Base-by-base conservation (phyloP, 108 stramenopile genomes). In the Nannochloropsis gaditana region DNA sequence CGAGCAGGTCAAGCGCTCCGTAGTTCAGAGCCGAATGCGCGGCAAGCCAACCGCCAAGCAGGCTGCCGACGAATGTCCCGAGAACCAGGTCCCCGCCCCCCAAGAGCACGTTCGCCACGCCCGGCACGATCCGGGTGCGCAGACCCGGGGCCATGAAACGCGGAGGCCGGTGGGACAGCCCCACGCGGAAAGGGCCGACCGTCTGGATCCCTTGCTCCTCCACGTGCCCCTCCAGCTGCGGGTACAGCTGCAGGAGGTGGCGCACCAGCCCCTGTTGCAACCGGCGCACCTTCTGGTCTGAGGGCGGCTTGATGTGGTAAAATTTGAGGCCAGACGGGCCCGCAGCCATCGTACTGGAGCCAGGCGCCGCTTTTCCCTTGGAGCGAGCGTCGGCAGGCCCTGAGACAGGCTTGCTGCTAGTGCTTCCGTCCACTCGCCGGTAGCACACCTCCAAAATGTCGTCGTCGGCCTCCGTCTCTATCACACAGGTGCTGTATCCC, bases 401-500 rank as follows among this genome's bases (percentile, higher is more conserved):
- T n/a, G n/a, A 15, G n/a, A n/a, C 59, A n/a, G 59, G 59, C n/a
- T n/a, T 73, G n/a, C 59, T 73, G 59, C 59, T 73, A 2, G 59
- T 73, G 59, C 59, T 73, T n/a, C 59, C 59, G 6, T 73, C 59
- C 59, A 73, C n/a, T n/a, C 59, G 59, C 59, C 59, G 59, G n/a
- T 73, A 73, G 6, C 59, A 73, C 59, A n/a, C 59, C n/a, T 73
- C 59, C 59, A 73, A 15, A 73, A 73, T 73, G 6, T 73, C 59
- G 6, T 73, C 59, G 8, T 73, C 59, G 3, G 59, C 59, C 6
- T 73, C 59, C 59, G 59, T 73, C 59, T 73, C 59, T n/a, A 73
- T 73, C 2, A 73, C 59, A 73, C 59, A 73, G 2, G 59, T 73
- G n/a, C 59, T 73, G 59, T 73, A 73, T 15, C 15, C 31, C 31